phyloP scores from a whole-genome alignment of 2,329 filamentous ascomycete species.

The Westerdykella aurantiaca region DNA sequence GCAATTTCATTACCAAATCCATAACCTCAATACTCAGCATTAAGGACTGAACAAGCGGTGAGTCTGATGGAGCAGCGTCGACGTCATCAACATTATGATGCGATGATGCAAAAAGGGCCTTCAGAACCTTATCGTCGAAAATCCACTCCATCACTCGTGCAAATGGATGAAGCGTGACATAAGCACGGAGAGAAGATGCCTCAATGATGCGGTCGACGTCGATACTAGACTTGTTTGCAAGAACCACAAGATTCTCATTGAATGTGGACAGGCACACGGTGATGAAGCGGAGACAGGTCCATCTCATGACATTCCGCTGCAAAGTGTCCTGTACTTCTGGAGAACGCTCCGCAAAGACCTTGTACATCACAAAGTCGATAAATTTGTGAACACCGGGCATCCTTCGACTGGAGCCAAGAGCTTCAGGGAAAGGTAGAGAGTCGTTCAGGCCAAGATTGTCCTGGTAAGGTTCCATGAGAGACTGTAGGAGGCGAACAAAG shows the following conservation, averaged over 20 bases:
- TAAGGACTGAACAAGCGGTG: conserved; percentile 73
- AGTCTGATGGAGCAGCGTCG: conserved; percentile 66
- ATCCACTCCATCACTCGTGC: conserved; percentile 96
- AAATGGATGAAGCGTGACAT: conserved; percentile 86
- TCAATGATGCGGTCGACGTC: conserved; percentile 69
- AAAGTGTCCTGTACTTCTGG: conserved; percentile 58
- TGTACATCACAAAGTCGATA: conserved; percentile 81
- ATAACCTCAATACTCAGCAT: conserved; percentile 79
- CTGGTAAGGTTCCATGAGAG: conserved; percentile 62
- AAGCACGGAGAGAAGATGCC: conserved; percentile 68
- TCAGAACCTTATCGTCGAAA: conserved; percentile 85
- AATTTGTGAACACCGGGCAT: conserved; percentile 87
- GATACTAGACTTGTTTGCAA: conserved; percentile 73
- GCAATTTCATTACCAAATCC: conserved; percentile 74
- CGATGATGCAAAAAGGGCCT: conserved; percentile 69
- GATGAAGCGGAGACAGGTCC: conserved; percentile 79
- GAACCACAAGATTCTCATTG: conserved; percentile 86
- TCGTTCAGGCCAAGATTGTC: conserved; percentile 63
- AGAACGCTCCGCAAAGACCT: conserved; percentile 64
- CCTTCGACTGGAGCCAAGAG: conserved; percentile 69
- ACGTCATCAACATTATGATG: conserved; percentile 71
- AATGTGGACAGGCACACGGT: conserved; percentile 74
- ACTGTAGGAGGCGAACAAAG: conserved; percentile 71
- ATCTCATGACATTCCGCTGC: conserved; percentile 67
- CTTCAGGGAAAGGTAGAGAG: conserved; percentile 78